A percentile compares a stretch with the other conserved stretches of the same genome.
Evolutionary conservation across 768 basidiomycete species (phyloP).

Genomic region (Boletus speciosus): DNA sequence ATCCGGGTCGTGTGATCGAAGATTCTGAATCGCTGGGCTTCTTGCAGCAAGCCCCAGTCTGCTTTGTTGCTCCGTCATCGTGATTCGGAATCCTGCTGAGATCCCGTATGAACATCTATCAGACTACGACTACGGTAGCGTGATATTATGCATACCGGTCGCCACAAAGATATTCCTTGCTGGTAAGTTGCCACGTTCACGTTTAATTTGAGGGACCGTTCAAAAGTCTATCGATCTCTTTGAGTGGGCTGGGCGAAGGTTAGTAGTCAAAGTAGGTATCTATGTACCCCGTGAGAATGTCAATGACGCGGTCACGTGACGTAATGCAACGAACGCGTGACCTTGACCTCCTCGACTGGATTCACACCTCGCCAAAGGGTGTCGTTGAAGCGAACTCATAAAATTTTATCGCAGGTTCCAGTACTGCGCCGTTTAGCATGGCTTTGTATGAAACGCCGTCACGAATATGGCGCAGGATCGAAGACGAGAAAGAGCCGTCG

Average conservation of each 20-base stretch:
- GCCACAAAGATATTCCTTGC: not conserved
- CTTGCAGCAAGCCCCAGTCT: not conserved
- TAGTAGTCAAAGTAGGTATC: too few species aligned
- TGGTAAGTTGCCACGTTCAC: not conserved
- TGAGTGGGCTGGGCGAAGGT: too few species aligned
- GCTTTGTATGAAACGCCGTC: constrained; percentile 76
- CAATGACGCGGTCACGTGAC: constrained; percentile 26
- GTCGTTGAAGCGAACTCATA: not conserved
- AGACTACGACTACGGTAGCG: too few species aligned
- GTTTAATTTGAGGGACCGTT: not conserved
- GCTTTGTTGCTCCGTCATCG: not conserved
- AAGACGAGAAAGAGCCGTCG: constrained; percentile 75
- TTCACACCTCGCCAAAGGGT: not conserved
- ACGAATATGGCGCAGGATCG: constrained; percentile 78
- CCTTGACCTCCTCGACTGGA: not conserved
- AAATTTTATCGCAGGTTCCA: constrained; percentile 1
- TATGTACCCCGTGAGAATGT: too few species aligned
- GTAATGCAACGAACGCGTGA: constrained; percentile 18
- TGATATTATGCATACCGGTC: not conserved
- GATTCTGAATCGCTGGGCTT: not conserved
- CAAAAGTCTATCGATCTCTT: not conserved
- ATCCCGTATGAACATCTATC: not conserved
- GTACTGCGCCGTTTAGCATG: constrained; percentile 26
- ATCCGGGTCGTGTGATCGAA: not conserved
- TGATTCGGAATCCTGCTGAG: not conserved